Conservation (phyloP, 495 filamentous ascomycete species). For the Trichoderma orchidacearum region DNA sequence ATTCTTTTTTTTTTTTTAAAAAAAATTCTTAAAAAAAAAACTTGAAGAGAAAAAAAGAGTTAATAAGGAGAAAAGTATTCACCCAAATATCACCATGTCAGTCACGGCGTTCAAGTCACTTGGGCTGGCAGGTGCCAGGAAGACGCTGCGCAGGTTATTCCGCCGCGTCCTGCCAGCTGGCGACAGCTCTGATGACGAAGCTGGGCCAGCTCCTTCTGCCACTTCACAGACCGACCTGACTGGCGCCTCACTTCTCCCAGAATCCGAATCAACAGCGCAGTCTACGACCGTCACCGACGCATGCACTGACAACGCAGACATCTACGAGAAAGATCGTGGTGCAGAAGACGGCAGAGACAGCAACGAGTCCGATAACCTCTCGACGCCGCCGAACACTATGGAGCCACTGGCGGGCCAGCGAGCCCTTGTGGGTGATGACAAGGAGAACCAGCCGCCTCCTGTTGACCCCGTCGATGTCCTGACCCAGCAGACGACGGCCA, state of each 20-base stretch:
- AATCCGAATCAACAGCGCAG: no score
- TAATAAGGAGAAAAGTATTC: neutral
- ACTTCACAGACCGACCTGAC: no score
- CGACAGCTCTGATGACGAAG: neutral
- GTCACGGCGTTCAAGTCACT: neutral
- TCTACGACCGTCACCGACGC: no score
- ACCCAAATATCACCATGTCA: no score
- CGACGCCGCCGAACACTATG: neutral
- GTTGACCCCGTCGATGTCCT: neutral
- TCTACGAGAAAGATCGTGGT: no score
- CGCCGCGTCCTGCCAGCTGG: neutral
- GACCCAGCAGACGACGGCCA: neutral
- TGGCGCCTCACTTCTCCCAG: no score
- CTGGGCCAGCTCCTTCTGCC: neutral
- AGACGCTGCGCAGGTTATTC: neutral
- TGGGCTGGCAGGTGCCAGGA: neutral
- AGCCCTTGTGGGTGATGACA: neutral
- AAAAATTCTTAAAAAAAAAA: no score
- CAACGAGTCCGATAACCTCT: neutral
- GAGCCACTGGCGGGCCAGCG: neutral
- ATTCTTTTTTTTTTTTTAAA: neutral
- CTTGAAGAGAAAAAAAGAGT: neutral
- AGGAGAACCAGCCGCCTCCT: neutral
- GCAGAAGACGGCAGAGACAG: neutral
- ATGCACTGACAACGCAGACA: no score